Evolutionary conservation across 1,139 yeast genomes (phyloP), one percentile per base, ranked within the genome.

Genomic region (Sugiyamaella neomexicana): DNA sequence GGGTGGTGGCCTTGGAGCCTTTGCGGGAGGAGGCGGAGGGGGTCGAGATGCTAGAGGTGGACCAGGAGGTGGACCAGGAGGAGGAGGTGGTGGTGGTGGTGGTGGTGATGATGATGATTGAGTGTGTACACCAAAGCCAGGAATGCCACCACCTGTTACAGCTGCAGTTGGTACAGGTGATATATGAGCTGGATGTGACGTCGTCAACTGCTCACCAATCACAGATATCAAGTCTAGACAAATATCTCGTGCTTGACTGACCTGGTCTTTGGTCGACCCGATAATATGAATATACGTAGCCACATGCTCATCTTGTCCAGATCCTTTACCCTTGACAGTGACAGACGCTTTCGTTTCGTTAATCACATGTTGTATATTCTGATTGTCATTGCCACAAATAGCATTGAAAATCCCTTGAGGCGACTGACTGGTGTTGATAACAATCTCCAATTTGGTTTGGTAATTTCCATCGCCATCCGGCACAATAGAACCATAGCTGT

Each of bases 351-450:
- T 70, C 1, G 76, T 71, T 42, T 68, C 73, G 34, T 50, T 54
- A 49, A 65, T 67, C 40, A 72, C 70, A 57, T 73, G 76, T 60
- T 72, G 72, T 42, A 73, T 68, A 53, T 73, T 71, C 46, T 66
- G 69, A n/a, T 74, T 75, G 10, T 63, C 67, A 13, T 65, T 66
- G 1, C 76, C 76, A 13, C 72, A 71, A 42, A 72, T 62, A 32
- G 61, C 57, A 7, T 71, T 71, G 6, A 74, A 68, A 16, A 72
- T 59, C 48, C 66, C 65, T 57, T 47, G 60, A 8, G 62, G 66
- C 31, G 59, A 55, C 32, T 54, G 57, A 9, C 54, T 44, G 4
- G 54, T 55, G 20, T 62, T 65, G 25, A 70, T 52, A 16, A 62
- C 62, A 17, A 70, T 58, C 7, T 57, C 60, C 23, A 70, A 63